phyloP scores from a whole-genome alignment of 176 grass and related monocot genomes.

The Lolium perenne region DNA sequence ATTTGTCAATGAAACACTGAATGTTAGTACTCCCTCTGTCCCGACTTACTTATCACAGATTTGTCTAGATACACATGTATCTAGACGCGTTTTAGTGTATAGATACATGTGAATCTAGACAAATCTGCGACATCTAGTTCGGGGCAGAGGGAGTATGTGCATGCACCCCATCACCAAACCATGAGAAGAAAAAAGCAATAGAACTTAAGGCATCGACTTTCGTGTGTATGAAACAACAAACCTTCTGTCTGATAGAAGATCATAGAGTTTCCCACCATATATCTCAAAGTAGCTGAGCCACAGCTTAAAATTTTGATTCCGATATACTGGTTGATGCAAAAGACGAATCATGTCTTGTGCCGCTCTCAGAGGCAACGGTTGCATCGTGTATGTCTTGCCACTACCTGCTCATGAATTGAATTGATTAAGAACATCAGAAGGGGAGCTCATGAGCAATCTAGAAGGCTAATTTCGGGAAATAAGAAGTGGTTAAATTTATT shows the following conservation, averaged over 20 bases:
- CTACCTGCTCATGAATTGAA: constrained; percentile 68
- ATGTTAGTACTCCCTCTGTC: background rate
- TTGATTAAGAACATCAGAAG: constrained; percentile 31
- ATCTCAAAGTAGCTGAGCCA: constrained; percentile 99
- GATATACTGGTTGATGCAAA: constrained; percentile 75
- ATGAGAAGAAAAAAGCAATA: constrained; percentile 13
- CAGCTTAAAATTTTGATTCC: constrained; percentile 96
- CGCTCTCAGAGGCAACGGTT: constrained; percentile 92
- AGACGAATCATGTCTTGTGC: constrained; percentile 82
- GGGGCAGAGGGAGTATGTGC: background rate
- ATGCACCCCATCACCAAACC: background rate
- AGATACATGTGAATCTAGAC: too few species aligned
- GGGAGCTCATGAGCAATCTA: constrained; percentile 12
- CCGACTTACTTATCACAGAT: too few species aligned
- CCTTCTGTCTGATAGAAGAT: constrained; percentile 98
- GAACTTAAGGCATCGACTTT: background rate
- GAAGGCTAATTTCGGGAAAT: background rate
- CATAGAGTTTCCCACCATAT: constrained; percentile 97
- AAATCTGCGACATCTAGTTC: too few species aligned
- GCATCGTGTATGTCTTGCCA: constrained; percentile 99
- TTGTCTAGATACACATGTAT: too few species aligned
- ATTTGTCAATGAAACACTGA: background rate
- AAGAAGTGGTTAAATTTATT: background rate
- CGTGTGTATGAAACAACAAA: constrained; percentile 33
- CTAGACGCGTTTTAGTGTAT: too few species aligned